These are phyloP conservation scores for Mollisia scopiformis DNA, from an alignment of 2,329 filamentous ascomycete species.

Conservation along the genomic window DNA sequence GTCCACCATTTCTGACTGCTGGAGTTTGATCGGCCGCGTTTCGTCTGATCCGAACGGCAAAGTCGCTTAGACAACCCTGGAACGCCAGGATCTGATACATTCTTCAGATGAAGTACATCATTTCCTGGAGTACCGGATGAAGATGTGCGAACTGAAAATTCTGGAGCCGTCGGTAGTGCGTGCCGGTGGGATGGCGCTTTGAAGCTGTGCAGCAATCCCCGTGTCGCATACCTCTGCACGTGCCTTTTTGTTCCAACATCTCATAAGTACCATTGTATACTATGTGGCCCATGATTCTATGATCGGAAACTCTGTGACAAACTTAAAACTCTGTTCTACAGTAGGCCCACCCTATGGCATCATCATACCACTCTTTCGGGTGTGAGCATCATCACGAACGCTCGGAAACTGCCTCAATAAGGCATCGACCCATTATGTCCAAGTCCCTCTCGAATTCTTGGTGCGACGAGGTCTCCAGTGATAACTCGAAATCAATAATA, in stretches of 20 bases:
- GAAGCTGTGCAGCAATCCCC: no score
- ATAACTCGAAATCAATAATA: constrained; percentile 13
- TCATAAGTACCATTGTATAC: no score
- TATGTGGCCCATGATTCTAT: no score
- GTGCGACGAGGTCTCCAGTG: constrained; percentile 1
- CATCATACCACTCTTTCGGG: not conserved
- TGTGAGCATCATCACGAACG: not conserved
- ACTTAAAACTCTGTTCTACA: not conserved
- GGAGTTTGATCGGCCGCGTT: constrained; percentile 12
- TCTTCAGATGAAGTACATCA: not conserved
- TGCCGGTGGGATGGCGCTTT: not conserved
- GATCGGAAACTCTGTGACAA: no score
- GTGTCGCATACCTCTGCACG: no score
- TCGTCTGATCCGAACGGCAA: not conserved
- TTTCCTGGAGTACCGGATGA: not conserved
- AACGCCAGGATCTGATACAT: not conserved
- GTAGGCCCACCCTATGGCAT: not conserved
- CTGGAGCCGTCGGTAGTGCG: not conserved
- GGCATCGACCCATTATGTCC: constrained; percentile 9
- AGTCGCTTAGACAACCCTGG: not conserved
- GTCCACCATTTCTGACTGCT: not conserved
- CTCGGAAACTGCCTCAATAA: not conserved
- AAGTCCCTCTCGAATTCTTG: constrained; percentile 9
- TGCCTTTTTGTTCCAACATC: no score
- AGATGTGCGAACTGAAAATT: not conserved